Percentiles rank a stretch among this genome's conserved stretches.
Evolutionary conservation across 352 stramenopile species (phyloP).

Genomic region (Phytophthora brassicae): DNA sequence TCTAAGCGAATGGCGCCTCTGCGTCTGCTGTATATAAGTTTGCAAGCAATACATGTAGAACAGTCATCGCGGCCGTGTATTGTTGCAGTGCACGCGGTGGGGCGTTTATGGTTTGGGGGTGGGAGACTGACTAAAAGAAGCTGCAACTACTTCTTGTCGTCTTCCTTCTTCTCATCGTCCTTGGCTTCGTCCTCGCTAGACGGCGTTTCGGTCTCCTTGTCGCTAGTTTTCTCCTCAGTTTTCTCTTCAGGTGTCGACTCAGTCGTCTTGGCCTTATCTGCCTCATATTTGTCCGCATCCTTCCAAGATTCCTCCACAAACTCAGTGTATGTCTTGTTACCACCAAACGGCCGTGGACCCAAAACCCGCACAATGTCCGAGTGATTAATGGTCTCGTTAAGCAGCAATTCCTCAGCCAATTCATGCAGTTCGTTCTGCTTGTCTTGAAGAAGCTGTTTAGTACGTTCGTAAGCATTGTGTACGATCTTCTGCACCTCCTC

Average conservation of each 20-base stretch:
- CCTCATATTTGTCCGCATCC: conserved; percentile 80
- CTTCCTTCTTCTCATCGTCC: conserved; percentile 1
- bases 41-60: conserved; percentile 35
- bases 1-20: conserved; percentile 11
- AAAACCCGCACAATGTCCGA: conserved; percentile 96
- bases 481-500: conserved; percentile 98
- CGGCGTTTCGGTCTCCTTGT: conserved; percentile 13
- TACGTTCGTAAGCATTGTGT: conserved; percentile 96
- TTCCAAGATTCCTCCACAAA: conserved; percentile 92
- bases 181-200: conserved; percentile 14
- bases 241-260: conserved; percentile 29
- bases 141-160: conserved; percentile 30
- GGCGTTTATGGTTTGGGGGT: conserved; percentile 27
- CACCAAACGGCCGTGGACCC: conserved; percentile 92
- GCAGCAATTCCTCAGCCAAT: conserved; percentile 94
- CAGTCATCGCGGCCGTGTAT: conserved; percentile 19
- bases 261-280: conserved; percentile 50
- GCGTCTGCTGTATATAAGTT: conserved; percentile 29
- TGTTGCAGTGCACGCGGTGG: conserved; percentile 13
- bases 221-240: conserved; percentile 9
- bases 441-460: conserved; percentile 93
- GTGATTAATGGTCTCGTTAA: conserved; percentile 99
- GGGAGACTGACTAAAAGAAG: conserved; percentile 10
- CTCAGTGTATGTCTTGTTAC: conserved; percentile 96
- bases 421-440: conserved; percentile 93